phyloP scores from a whole-genome alignment of 1,284 basidiomycete genomes.

The Ceratobasidium papillatum region DNA sequence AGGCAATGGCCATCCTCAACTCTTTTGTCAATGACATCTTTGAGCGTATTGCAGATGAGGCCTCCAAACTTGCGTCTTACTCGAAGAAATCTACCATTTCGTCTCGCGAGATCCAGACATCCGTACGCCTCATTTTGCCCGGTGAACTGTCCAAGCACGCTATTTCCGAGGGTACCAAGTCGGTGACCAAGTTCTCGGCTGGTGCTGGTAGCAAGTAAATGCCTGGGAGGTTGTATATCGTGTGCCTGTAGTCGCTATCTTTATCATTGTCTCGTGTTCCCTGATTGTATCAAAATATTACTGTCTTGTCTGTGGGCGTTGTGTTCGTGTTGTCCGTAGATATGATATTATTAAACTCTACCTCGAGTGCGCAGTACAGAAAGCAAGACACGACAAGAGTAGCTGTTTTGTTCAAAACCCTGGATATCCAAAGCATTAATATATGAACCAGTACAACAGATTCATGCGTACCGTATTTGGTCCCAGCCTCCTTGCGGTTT shows the following conservation, averaged over 20 bases:
- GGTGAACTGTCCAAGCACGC: conserved; percentile 86
- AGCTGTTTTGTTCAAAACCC: conserved; percentile 15
- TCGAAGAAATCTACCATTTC: conserved; percentile 96
- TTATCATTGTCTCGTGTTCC: conserved; percentile 41
- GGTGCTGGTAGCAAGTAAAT: conserved; percentile 59
- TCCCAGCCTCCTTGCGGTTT: conserved; percentile 85
- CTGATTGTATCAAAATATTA: conserved; percentile 42
- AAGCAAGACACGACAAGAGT: not conserved
- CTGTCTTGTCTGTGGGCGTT: conserved; percentile 36
- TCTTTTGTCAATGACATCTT: conserved; percentile 78
- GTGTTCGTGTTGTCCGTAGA: conserved; percentile 30
- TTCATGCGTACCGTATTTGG: conserved; percentile 70
- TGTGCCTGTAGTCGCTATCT: conserved; percentile 42
- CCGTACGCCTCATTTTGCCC: conserved; percentile 89
- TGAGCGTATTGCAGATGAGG: conserved; percentile 75
- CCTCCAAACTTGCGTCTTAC: conserved; percentile 76
- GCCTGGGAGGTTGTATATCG: conserved; percentile 52
- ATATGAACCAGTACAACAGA: not conserved
- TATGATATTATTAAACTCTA: conserved; percentile 25
- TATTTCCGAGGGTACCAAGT: conserved; percentile 70
- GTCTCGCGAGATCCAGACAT: conserved; percentile 92
- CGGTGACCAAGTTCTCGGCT: conserved; percentile 49
- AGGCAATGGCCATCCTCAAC: conserved; percentile 79
- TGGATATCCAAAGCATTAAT: conserved; percentile 1
- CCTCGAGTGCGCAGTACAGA: not conserved